Percentiles rank a stretch among this genome's conserved stretches.
Evolutionary conservation across 441 rosid species (phyloP).

Genomic region (Adansonia gregorii): DNA sequence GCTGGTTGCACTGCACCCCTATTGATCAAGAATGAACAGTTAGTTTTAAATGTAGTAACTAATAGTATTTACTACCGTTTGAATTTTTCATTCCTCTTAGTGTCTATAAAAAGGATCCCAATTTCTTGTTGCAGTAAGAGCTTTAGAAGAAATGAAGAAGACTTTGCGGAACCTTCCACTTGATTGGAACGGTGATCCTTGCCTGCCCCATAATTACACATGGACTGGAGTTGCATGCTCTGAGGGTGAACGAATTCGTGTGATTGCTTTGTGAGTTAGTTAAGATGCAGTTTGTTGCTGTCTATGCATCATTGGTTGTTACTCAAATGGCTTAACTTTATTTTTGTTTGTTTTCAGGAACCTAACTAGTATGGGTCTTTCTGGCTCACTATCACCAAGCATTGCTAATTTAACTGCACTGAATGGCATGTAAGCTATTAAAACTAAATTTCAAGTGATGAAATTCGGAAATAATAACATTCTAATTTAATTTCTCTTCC

Average conservation of each 20-base stretch:
- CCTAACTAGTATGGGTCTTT: constrained; percentile 69
- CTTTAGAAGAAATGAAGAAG: constrained; percentile 53
- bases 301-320: constrained; percentile 21
- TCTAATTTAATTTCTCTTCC: constrained; percentile 29
- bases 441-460: constrained; percentile 1
- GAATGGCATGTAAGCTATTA: constrained; percentile 61
- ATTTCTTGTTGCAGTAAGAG: constrained; percentile 54
- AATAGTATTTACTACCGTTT: neutral
- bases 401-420: constrained; percentile 71
- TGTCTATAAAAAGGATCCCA: neutral
- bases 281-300: neutral
- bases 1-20: neutral
- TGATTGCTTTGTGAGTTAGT: constrained; percentile 69
- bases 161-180: constrained; percentile 56
- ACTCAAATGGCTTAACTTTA: constrained; percentile 23
- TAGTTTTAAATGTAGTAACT: neutral
- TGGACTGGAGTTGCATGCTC: constrained; percentile 87
- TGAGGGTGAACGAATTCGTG: constrained; percentile 68
- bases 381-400: constrained; percentile 67
- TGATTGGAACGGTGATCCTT: constrained; percentile 94
- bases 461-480: constrained; percentile 5
- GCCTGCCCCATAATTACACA: constrained; percentile 64
- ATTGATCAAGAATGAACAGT: neutral
- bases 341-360: constrained; percentile 50
- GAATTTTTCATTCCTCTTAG: neutral